Evolutionary conservation across 805 yeast species (phyloP).

Genomic region (Yarrowia keelungensis): DNA sequence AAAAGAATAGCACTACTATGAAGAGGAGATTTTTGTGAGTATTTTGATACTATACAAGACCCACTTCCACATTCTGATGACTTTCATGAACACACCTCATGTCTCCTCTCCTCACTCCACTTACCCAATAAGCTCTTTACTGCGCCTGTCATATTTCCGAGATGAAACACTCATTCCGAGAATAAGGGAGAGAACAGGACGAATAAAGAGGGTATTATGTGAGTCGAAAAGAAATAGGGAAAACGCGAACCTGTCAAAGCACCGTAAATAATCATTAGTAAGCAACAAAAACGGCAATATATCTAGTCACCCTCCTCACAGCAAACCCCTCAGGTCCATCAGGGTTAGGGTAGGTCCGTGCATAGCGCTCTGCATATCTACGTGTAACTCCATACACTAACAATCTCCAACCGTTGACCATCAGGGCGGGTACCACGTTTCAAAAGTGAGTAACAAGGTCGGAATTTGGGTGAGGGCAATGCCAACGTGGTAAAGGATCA

Average conservation of each 20-base stretch:
- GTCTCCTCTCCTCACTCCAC: neutral
- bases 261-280: neutral
- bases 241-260: neutral
- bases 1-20: neutral
- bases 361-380: conserved; percentile 9
- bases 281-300: neutral
- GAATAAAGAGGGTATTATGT: neutral
- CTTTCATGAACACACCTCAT: no score
- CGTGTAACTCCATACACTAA: conserved; percentile 33
- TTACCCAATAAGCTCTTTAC: neutral
- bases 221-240: neutral
- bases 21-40: neutral
- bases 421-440: conserved; percentile 14
- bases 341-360: conserved; percentile 15
- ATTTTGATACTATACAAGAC: neutral
- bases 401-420: conserved; percentile 5
- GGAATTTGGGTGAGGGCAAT: neutral
- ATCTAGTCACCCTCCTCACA: neutral
- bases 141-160: conserved; percentile 1
- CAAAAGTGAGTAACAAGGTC: conserved; percentile 6
- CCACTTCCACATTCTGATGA: neutral
- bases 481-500: no score
- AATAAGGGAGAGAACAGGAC: neutral
- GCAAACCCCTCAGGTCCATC: conserved; percentile 15
- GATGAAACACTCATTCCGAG: conserved; percentile 1